Evolutionary conservation across 306 rosid species (phyloP).

Genomic region (Cicer chorassanicum): DNA sequence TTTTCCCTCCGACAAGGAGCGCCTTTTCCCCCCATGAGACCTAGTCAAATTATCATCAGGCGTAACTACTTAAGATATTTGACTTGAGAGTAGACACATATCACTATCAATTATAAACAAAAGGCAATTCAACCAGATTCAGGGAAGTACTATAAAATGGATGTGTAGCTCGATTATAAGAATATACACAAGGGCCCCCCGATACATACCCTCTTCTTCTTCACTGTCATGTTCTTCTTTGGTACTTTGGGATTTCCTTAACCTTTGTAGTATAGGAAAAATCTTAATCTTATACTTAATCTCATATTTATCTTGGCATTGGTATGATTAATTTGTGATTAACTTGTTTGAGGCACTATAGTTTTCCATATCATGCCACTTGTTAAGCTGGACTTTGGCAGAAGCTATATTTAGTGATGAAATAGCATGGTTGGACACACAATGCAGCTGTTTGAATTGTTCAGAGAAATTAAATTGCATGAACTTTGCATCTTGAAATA

Average conservation of each 20-base stretch:
- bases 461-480: background rate
- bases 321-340: background rate
- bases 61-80: background rate
- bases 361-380: background rate
- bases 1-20: constrained; percentile 89
- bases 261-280: background rate
- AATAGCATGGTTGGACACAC: background rate
- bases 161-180: background rate
- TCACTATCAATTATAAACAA: constrained; percentile 11
- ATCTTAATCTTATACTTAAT: background rate
- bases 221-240: background rate
- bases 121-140: background rate
- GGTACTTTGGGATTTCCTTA: background rate
- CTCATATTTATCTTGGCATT: background rate
- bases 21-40: constrained; percentile 88
- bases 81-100: constrained; percentile 13
- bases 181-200: background rate
- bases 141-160: no score
- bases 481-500: background rate
- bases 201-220: background rate
- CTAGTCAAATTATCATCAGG: constrained; percentile 49
- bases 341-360: background rate
- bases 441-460: background rate
- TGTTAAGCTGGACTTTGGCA: no score
- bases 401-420: background rate